A percentile compares a stretch with the other conserved stretches of the same genome.
phyloP scores from a whole-genome alignment of 345 rosid genomes.

The Rhizophora mangle region DNA sequence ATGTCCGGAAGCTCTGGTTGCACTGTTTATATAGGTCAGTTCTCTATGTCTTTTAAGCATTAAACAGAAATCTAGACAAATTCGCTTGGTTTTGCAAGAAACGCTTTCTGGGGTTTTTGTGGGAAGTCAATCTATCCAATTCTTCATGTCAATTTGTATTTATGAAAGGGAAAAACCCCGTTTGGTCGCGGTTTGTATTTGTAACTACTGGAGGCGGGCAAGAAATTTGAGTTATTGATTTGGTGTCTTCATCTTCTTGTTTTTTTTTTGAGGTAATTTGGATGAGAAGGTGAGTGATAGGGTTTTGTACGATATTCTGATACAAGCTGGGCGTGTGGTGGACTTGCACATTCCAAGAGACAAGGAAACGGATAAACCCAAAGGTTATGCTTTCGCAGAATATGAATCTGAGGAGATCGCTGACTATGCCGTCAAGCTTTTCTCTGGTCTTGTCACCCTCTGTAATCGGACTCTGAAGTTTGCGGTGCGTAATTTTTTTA shows the following conservation, averaged over 20 bases:
- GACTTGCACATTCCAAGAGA: constrained; percentile 83
- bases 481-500: constrained; percentile 41
- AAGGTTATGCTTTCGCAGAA: constrained; percentile 89
- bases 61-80: too few species aligned
- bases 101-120: not conserved
- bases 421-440: constrained; percentile 85
- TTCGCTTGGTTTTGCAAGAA: not conserved
- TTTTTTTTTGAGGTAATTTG: constrained; percentile 63
- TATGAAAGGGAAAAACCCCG: not conserved
- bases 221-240: too few species aligned
- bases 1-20: constrained; percentile 55
- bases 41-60: not conserved
- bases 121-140: not conserved
- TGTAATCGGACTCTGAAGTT: constrained; percentile 70
- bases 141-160: not conserved
- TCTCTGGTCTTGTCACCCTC: constrained; percentile 86
- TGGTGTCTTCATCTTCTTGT: not conserved
- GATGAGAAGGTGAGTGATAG: constrained; percentile 87
- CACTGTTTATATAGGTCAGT: constrained; percentile 56
- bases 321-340: constrained; percentile 82
- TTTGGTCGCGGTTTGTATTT: too few species aligned
- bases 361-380: constrained; percentile 74
- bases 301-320: constrained; percentile 76
- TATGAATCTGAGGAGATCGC: constrained; percentile 84
- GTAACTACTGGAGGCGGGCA: too few species aligned